These are phyloP conservation scores for Neodidymelliopsis sp. DNA, from an alignment of 2,329 filamentous ascomycete species.

Conservation along the genomic window DNA sequence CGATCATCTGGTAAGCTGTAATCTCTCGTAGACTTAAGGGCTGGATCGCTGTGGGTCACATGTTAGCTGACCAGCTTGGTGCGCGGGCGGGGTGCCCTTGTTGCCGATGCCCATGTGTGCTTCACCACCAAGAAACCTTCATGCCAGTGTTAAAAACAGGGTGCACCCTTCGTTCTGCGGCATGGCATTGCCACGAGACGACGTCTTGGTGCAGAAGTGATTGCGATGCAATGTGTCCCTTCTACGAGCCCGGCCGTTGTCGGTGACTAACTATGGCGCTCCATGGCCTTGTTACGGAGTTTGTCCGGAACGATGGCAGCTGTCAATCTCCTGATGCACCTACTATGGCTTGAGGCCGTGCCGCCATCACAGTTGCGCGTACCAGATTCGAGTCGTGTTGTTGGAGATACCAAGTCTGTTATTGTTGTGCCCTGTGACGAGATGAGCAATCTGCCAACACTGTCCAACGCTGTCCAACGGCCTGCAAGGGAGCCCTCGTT, in stretches of 20 bases:
- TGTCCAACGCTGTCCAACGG: conserved; percentile 13
- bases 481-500: conserved; percentile 24
- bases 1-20: conserved; percentile 6
- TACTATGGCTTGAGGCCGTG: conserved; percentile 2
- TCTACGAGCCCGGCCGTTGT: not conserved
- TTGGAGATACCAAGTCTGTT: no score
- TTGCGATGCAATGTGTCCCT: not conserved
- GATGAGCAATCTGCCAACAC: not conserved
- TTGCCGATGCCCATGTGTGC: not conserved
- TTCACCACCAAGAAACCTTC: not conserved
- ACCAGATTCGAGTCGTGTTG: conserved; percentile 10
- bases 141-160: conserved; percentile 6
- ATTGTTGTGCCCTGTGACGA: not conserved
- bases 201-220: not conserved
- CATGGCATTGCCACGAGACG: not conserved
- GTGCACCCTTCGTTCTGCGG: conserved; percentile 2
- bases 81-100: conserved; percentile 6
- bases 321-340: conserved; percentile 14
- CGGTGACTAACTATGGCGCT: conserved; percentile 7
- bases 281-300: conserved; percentile 10
- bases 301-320: conserved; percentile 4
- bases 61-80: conserved; percentile 2
- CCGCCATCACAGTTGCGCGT: conserved; percentile 12
- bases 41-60: conserved; percentile 13
- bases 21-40: conserved; percentile 1